phyloP scores from a whole-genome alignment of 768 basidiomycete genomes.

The Pulveroboletus sp. region DNA sequence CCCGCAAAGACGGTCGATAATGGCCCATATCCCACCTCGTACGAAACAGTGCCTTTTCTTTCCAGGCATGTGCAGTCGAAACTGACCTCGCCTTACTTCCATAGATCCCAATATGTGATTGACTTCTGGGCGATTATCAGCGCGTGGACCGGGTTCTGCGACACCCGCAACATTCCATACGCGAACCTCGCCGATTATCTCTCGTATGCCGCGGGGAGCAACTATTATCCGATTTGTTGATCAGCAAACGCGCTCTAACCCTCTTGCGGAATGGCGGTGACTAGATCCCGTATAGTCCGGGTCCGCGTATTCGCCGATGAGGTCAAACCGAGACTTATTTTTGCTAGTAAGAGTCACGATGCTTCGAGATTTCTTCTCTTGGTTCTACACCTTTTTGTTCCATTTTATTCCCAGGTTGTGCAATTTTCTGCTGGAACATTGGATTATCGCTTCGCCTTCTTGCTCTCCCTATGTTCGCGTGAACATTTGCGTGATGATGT shows the following conservation, averaged over 20 bases:
- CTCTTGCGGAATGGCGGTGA: too few relatives aligned
- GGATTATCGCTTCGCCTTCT: background rate
- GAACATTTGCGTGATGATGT: background rate
- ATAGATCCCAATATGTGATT: slow-evolving; percentile 17
- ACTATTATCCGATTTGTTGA: slow-evolving; percentile 12
- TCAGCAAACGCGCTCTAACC: background rate
- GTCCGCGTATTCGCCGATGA: background rate
- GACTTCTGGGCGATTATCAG: slow-evolving; percentile 21
- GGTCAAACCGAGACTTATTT: too few relatives aligned
- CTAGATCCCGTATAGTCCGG: background rate
- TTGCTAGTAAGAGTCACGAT: too few relatives aligned
- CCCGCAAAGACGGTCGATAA: slow-evolving; percentile 6
- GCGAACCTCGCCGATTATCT: slow-evolving; percentile 21
- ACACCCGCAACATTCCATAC: slow-evolving; percentile 19
- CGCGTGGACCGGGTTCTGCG: slow-evolving; percentile 24
- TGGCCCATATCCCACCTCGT: slow-evolving; percentile 18
- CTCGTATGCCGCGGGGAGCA: slow-evolving; percentile 17
- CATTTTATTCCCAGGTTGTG: too few relatives aligned
- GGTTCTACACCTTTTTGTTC: too few relatives aligned
- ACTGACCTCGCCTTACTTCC: background rate
- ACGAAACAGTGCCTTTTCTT: background rate
- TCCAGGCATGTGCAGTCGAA: background rate
- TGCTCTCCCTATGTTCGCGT: too few relatives aligned
- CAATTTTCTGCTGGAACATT: background rate
- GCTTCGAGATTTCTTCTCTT: too few relatives aligned